These are phyloP conservation scores for Lactarius deliciosus DNA, from an alignment of 768 basidiomycete species.

Conservation along the genomic window DNA sequence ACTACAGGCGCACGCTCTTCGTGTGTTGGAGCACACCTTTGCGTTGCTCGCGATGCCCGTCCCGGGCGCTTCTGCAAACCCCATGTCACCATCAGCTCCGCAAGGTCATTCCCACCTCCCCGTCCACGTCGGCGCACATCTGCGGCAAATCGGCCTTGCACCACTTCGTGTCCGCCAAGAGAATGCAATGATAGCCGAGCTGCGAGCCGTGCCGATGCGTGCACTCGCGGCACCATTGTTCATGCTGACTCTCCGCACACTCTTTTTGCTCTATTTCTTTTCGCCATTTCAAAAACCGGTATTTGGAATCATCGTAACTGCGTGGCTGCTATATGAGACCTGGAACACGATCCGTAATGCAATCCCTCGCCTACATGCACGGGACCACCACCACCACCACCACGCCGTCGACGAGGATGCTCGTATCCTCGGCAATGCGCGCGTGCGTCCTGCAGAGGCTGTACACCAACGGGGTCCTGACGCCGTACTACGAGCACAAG, in stretches of 20 bases:
- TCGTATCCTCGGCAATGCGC: constrained; percentile 7
- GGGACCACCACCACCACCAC: constrained; percentile 15
- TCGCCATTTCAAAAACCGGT: constrained; percentile 30
- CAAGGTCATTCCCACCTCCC: constrained; percentile 19
- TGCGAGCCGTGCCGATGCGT: constrained; percentile 29
- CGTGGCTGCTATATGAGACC: constrained; percentile 30
- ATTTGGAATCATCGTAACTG: constrained; percentile 26
- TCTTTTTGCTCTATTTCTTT: constrained; percentile 30
- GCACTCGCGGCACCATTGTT: constrained; percentile 29
- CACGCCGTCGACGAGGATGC: constrained; percentile 4
- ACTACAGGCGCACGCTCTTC: constrained; percentile 27
- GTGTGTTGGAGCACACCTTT: constrained; percentile 27
- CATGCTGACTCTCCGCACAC: constrained; percentile 26
- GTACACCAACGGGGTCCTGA: constrained; percentile 9
- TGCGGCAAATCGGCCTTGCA: constrained; percentile 28
- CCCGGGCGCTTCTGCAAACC: constrained; percentile 11
- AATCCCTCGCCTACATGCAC: constrained; percentile 18
- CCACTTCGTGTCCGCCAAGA: constrained; percentile 27
- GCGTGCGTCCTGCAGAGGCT: constrained; percentile 11
- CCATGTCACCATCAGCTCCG: constrained; percentile 1
- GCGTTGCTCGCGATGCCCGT: constrained; percentile 24
- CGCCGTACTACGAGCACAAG: constrained; percentile 2
- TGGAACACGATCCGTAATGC: constrained; percentile 31
- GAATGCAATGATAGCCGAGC: constrained; percentile 27
- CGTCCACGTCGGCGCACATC: constrained; percentile 22